Percentiles rank a stretch among this genome's conserved stretches.
phyloP scores from a whole-genome alignment of 2,329 filamentous ascomycete genomes.

The Lasiodiplodia theobromae region DNA sequence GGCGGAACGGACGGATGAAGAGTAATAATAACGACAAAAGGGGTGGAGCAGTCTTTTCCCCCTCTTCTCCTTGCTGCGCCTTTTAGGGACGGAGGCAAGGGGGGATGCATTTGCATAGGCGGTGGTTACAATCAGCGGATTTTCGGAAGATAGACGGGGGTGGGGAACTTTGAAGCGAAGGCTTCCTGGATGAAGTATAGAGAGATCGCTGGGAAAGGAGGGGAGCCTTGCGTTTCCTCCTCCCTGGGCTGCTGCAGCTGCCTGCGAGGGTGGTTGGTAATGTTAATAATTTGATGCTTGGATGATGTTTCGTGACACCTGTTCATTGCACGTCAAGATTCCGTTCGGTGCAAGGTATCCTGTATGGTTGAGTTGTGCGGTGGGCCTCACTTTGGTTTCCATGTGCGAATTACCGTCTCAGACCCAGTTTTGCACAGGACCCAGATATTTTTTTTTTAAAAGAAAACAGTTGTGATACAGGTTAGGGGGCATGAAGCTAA shows the following conservation, averaged over 20 bases:
- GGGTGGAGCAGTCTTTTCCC: not conserved
- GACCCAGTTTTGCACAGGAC: too few relatives aligned
- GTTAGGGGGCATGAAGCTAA: too few relatives aligned
- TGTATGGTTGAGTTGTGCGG: too few relatives aligned
- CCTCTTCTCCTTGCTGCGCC: too few relatives aligned
- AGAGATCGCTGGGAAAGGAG: not conserved
- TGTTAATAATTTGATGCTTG: conserved; percentile 3
- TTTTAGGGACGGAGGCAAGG: not conserved
- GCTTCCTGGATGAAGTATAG: not conserved
- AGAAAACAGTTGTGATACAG: too few relatives aligned
- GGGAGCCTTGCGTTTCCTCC: not conserved
- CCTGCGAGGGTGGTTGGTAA: not conserved
- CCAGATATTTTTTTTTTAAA: too few relatives aligned
- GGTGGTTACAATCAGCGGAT: not conserved
- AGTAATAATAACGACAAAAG: not conserved
- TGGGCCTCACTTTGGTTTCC: too few relatives aligned
- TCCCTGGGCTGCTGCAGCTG: not conserved
- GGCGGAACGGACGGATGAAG: not conserved
- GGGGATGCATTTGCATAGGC: not conserved
- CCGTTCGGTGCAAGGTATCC: too few relatives aligned
- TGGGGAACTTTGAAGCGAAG: too few relatives aligned
- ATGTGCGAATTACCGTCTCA: too few relatives aligned
- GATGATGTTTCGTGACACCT: not conserved
- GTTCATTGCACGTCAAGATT: too few relatives aligned
- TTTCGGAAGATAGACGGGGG: not conserved